A percentile compares a stretch with the other conserved stretches of the same genome.
Conservation (phyloP, 371 early-diverging fungal genomes). For the Actinomucor elegans region DNA sequence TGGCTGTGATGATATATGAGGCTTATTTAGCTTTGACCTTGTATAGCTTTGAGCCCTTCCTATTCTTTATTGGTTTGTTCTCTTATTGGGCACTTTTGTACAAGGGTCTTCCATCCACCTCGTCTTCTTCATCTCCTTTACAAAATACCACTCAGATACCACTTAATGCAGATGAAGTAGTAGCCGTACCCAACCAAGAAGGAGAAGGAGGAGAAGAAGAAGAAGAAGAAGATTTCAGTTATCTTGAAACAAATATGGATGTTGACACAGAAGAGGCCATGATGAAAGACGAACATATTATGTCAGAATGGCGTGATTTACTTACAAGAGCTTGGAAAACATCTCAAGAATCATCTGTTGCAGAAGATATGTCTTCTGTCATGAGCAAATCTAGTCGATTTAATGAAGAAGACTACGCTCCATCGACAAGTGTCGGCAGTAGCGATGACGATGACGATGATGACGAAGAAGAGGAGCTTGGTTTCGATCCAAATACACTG, state of each 20-base stretch:
- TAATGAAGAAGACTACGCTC: conserved; percentile 12
- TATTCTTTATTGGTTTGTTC: conserved; percentile 12
- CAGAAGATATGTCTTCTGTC: conserved; percentile 11
- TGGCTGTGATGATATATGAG: conserved; percentile 12
- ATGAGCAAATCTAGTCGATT: conserved; percentile 20
- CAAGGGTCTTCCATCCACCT: not conserved
- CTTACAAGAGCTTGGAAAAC: conserved; percentile 33
- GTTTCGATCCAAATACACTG: conserved; percentile 15
- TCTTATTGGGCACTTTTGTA: conserved; percentile 19
- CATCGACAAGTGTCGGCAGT: not conserved
- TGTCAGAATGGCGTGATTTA: conserved; percentile 39
- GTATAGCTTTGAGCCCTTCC: conserved; percentile 13
- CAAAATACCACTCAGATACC: not conserved
- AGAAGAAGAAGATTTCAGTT: conserved; percentile 1
- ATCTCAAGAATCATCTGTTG: not conserved
- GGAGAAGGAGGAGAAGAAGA: not conserved
- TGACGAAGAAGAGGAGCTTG: conserved; percentile 10
- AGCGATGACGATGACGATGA: conserved; percentile 10
- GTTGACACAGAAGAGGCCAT: conserved; percentile 28
- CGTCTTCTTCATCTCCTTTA: not conserved
- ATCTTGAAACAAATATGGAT: conserved; percentile 12
- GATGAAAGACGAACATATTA: conserved; percentile 28
- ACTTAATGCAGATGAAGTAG: not conserved
- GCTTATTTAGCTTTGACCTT: conserved; percentile 14
- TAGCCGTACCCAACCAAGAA: not conserved